Evolutionary conservation across 2,329 filamentous ascomycete genomes (phyloP).

Genomic region (Aphanoascus verrucosus): DNA sequence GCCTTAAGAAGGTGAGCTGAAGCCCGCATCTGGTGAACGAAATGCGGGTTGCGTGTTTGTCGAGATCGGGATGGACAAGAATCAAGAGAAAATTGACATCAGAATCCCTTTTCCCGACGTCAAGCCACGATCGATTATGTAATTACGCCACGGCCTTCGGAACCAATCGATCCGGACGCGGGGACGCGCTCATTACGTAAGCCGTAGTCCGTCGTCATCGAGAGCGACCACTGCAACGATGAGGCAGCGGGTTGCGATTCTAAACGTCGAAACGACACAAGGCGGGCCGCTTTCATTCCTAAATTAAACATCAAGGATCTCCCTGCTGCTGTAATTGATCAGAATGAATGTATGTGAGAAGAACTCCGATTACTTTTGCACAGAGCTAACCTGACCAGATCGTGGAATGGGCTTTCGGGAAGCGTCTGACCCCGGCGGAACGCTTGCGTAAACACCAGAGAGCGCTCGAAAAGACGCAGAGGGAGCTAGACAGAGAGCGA

Average conservation of each 20-base stretch:
- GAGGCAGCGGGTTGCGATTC: background rate
- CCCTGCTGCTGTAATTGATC: background rate
- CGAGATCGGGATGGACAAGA: background rate
- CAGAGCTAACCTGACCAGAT: constrained; percentile 47
- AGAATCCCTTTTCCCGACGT: constrained; percentile 4
- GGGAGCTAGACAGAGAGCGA: constrained; percentile 87
- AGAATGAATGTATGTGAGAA: constrained; percentile 8
- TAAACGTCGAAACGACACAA: constrained; percentile 4
- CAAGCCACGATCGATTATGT: background rate
- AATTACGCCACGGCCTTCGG: background rate
- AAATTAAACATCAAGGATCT: background rate
- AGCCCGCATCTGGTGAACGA: background rate
- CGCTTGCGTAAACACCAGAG: constrained; percentile 65
- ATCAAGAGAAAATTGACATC: background rate
- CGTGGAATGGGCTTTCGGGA: constrained; percentile 97
- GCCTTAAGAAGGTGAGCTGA: background rate
- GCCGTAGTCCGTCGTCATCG: background rate
- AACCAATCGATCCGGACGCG: background rate
- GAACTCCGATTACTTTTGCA: background rate
- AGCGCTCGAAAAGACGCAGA: constrained; percentile 91
- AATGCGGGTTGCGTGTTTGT: background rate
- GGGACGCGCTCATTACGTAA: background rate
- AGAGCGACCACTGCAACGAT: background rate
- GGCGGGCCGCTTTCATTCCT: background rate
- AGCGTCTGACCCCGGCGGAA: constrained; percentile 89